These are phyloP conservation scores for Macrolepiota fuliginosa DNA, from an alignment of 768 basidiomycete genomes.

Conservation along the genomic window DNA sequence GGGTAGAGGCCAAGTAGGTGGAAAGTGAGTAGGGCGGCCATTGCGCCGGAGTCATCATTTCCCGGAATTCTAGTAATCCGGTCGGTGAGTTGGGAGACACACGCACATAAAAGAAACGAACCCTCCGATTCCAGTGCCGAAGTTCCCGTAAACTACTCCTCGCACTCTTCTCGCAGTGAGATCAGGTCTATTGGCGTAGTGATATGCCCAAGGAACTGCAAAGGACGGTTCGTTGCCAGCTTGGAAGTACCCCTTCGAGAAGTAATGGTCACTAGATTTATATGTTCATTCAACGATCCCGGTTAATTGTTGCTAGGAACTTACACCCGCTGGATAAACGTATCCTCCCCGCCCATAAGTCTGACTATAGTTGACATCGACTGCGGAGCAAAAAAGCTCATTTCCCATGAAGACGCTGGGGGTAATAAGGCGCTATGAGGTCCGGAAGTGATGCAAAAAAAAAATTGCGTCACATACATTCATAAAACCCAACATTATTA, in stretches of 20 bases:
- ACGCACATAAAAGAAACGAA: constrained; percentile 19
- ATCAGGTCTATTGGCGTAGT: constrained; percentile 50
- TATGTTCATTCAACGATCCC: background rate
- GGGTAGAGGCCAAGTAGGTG: constrained; percentile 51
- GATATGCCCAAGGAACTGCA: constrained; percentile 44
- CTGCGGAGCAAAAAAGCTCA: constrained; percentile 51
- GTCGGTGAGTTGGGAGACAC: background rate
- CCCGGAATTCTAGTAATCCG: constrained; percentile 38
- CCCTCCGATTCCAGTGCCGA: constrained; percentile 45
- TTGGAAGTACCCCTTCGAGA: constrained; percentile 40
- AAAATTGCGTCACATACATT: constrained; percentile 31
- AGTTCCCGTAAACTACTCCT: constrained; percentile 40
- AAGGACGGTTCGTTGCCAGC: constrained; percentile 53
- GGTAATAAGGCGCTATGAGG: too few relatives aligned
- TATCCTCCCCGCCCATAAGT: constrained; percentile 45
- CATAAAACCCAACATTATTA: constrained; percentile 51
- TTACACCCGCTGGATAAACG: constrained; percentile 41
- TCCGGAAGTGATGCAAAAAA: background rate
- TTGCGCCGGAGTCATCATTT: constrained; percentile 53
- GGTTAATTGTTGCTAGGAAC: too few relatives aligned
- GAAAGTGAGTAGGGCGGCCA: constrained; percentile 49
- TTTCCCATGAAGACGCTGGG: constrained; percentile 52
- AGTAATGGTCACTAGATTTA: constrained; percentile 41
- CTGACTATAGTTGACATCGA: constrained; percentile 44
- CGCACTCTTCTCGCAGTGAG: constrained; percentile 44